Percentiles rank a stretch among this genome's conserved stretches.
These are phyloP conservation scores for Dothideomycetes sp. DNA, from an alignment of 2,329 filamentous ascomycete species.

Conservation along the genomic window DNA sequence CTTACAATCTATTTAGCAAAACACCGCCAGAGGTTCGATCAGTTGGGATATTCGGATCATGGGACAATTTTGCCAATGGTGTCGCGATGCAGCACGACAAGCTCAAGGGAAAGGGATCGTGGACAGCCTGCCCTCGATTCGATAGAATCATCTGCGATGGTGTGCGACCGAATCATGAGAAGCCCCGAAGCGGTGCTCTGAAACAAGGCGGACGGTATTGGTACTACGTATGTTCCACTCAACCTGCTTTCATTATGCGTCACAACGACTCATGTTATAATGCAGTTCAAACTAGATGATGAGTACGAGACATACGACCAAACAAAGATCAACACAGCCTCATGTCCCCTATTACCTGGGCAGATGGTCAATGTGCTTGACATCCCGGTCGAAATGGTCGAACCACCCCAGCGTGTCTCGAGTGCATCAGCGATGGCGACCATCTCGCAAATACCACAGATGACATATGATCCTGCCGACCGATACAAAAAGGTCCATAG, in stretches of 20 bases:
- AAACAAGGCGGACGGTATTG: conserved; percentile 92
- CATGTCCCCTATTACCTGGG: conserved; percentile 78
- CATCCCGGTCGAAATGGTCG: conserved; percentile 54
- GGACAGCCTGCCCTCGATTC: conserved; percentile 82
- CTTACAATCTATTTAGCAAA: conserved; percentile 10
- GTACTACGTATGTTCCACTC: conserved; percentile 66
- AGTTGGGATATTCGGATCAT: conserved; percentile 78
- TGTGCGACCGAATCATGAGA: conserved; percentile 38
- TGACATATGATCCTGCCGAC: conserved; percentile 10
- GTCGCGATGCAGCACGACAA: conserved; percentile 75
- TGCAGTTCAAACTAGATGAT: conserved; percentile 72
- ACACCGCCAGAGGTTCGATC: conserved; percentile 46
- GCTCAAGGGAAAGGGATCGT: conserved; percentile 62
- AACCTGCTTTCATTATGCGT: conserved; percentile 5
- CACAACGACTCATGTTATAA: conserved; percentile 17
- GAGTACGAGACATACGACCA: conserved; percentile 67
- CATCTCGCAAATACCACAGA: conserved; percentile 9
- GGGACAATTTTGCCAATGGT: conserved; percentile 79
- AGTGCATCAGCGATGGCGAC: conserved; percentile 19
- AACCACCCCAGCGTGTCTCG: conserved; percentile 15
- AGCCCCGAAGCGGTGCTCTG: conserved; percentile 63
- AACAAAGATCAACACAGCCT: conserved; percentile 59
- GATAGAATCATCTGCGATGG: conserved; percentile 78
- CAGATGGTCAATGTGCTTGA: conserved; percentile 78
- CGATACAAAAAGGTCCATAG: conserved; percentile 11